phyloP scores from a whole-genome alignment of 768 basidiomycete genomes.

The Termitomyces heimii region DNA sequence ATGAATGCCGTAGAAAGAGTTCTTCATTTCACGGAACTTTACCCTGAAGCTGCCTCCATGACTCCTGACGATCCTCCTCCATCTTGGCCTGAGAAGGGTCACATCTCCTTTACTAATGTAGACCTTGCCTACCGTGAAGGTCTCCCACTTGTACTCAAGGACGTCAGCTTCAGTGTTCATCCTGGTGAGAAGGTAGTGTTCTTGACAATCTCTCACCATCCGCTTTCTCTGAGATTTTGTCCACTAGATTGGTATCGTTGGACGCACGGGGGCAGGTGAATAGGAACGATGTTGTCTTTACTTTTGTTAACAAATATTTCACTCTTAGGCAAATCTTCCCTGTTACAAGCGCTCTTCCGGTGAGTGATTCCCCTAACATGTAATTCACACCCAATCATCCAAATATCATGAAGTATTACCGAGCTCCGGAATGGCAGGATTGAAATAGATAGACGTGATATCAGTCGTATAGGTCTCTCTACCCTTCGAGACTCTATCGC shows the following conservation, averaged over 20 bases:
- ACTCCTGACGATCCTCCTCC: slow-evolving; percentile 39
- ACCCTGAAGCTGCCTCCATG: slow-evolving; percentile 42
- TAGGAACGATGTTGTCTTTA: background rate
- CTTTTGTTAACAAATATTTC: background rate
- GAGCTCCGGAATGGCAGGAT: slow-evolving; percentile 55
- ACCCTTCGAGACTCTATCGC: slow-evolving; percentile 47
- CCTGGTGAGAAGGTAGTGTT: slow-evolving; percentile 60
- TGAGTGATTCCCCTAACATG: slow-evolving; percentile 14
- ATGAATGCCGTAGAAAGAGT: slow-evolving; percentile 73
- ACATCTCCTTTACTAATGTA: slow-evolving; percentile 51
- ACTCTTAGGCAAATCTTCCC: slow-evolving; percentile 43
- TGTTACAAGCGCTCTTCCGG: slow-evolving; percentile 54
- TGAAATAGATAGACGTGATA: slow-evolving; percentile 51
- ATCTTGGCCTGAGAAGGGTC: slow-evolving; percentile 47
- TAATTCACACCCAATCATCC: background rate
- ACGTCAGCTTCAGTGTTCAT: slow-evolving; percentile 46
- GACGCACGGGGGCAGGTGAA: slow-evolving; percentile 39
- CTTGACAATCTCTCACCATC: background rate
- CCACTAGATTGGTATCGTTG: slow-evolving; percentile 38
- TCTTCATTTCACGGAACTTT: slow-evolving; percentile 61
- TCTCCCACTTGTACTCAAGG: slow-evolving; percentile 60
- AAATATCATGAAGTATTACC: slow-evolving; percentile 37
- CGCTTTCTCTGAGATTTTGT: background rate
- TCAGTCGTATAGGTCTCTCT: slow-evolving; percentile 47
- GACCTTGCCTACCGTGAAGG: slow-evolving; percentile 55